Conservation (phyloP, 495 filamentous ascomycete genomes). For the Copromyces sp. region DNA sequence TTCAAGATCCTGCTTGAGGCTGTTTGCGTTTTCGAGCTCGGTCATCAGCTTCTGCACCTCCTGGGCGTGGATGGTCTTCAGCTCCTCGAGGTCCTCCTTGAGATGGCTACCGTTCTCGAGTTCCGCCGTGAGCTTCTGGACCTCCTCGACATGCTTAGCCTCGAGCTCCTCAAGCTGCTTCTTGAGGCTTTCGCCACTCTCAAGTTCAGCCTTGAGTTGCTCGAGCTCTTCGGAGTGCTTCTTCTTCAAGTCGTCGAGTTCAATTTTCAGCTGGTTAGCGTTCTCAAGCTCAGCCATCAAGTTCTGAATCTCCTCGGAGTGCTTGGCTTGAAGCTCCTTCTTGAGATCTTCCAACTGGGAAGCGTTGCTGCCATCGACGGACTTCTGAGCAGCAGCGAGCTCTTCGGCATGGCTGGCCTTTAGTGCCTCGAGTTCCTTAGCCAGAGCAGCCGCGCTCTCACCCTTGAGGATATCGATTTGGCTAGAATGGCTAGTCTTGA, state of each 20-base stretch:
- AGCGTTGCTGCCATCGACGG: constrained; percentile 16
- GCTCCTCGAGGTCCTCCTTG: constrained; percentile 14
- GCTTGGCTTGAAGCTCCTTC: constrained; percentile 28
- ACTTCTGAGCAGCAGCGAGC: constrained; percentile 18
- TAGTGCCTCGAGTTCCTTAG: constrained; percentile 31
- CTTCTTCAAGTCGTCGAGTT: constrained; percentile 14
- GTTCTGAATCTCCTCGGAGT: constrained; percentile 22
- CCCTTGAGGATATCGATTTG: constrained; percentile 32
- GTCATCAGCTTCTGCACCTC: constrained; percentile 9
- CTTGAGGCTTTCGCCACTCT: constrained; percentile 4
- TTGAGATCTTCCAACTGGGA: constrained; percentile 21
- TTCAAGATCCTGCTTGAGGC: constrained; percentile 18
- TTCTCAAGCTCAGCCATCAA: constrained; percentile 1
- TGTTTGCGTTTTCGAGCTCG: constrained; percentile 21
- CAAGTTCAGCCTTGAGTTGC: constrained; percentile 20
- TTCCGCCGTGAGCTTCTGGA: constrained; percentile 8
- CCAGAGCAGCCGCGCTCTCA: constrained; percentile 27
- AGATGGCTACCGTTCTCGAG: constrained; percentile 20
- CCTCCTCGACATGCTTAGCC: constrained; percentile 21
- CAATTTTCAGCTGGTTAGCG: background rate
- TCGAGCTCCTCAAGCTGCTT: constrained; percentile 18
- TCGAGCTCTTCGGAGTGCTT: constrained; percentile 22
- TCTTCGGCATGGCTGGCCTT: constrained; percentile 30
- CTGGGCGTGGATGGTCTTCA: constrained; percentile 21
- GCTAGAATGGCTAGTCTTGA: constrained; percentile 40